These are phyloP conservation scores for Fusarium devonianum DNA, from an alignment of 2,329 filamentous ascomycete genomes.

Conservation along the genomic window DNA sequence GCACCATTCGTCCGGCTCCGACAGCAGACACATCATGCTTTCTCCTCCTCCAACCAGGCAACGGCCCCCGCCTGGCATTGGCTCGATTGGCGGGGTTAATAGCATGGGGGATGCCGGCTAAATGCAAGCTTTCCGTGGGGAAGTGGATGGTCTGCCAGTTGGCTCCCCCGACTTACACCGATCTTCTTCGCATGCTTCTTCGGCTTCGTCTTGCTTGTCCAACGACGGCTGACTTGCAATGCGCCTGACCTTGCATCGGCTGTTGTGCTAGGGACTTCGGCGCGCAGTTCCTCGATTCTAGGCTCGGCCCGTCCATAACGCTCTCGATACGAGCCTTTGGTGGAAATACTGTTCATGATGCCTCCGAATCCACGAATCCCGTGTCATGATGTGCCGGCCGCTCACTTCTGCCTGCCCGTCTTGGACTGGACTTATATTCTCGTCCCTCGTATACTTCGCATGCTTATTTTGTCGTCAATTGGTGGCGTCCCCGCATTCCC, in stretches of 20 bases:
- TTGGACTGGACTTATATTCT: constrained; percentile 21
- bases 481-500: constrained; percentile 36
- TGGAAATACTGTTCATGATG: neutral
- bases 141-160: neutral
- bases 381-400: constrained; percentile 1
- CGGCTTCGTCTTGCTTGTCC: neutral
- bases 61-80: constrained; percentile 1
- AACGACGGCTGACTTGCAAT: neutral
- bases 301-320: neutral
- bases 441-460: constrained; percentile 12
- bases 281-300: constrained; percentile 30
- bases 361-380: constrained; percentile 36
- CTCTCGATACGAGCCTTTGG: neutral
- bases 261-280: constrained; percentile 37
- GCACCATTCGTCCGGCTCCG: constrained; percentile 30
- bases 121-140: constrained; percentile 19
- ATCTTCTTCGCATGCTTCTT: neutral
- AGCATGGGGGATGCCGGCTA: constrained; percentile 31
- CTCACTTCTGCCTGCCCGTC: constrained; percentile 20
- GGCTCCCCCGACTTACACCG: constrained; percentile 9
- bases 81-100: constrained; percentile 29
- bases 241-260: constrained; percentile 2
- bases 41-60: too few relatives aligned
- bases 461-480: constrained; percentile 22
- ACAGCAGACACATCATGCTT: constrained; percentile 7